Evolutionary conservation across 2,329 filamentous ascomycete genomes (phyloP), one percentile per base, ranked within the genome.

Genomic region (Alternaria sp.): DNA sequence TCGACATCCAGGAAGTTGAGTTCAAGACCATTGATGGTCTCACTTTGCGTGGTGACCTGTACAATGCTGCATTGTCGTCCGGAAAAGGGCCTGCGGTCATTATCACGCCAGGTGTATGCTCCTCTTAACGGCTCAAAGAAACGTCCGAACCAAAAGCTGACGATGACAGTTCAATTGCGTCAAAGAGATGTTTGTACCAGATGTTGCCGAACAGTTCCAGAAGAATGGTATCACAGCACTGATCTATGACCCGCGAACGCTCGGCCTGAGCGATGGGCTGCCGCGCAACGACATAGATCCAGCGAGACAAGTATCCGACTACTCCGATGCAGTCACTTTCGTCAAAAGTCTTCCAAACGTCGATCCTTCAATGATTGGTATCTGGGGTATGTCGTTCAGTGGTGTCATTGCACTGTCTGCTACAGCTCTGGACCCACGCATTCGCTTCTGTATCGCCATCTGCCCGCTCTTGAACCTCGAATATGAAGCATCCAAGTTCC

Each of bases 201-300:
- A 13, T 21, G 23, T 79, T 3, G 80, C 80, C 5, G 67, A 73
- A 19, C 58, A 56, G 4, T 80, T 81, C 59, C 77, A 81, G 52
- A 32, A 54, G 3, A 63, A 67, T 0, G 80, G 78, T 15, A 67
- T 82, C 55, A 81, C 76, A 0, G 78, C 74, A 2, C 69, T 83
- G 4, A 47, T 73, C 5, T 83, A 79, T 63, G 81, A 83, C 51
- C 73, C 77, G 0, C 75, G 82, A 6, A 70, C 62, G 23, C 64
- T 80, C 9, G 81, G 81, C 0, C 32, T 55, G 6, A 82, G 81
- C 43, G 81, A 81, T 21, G 81, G 82, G 6, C 6, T 64, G 7
- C 81, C 81, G 1, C 75, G 81, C 12, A 79, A 80, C 50, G 72
- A 82, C 6, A 76, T 81, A 46, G 67, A 82, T 50, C 81, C 81